Percentiles rank a stretch among this genome's conserved stretches.
Conservation (phyloP, 2,329 filamentous ascomycete genomes). For the Ascochyta lentis region DNA sequence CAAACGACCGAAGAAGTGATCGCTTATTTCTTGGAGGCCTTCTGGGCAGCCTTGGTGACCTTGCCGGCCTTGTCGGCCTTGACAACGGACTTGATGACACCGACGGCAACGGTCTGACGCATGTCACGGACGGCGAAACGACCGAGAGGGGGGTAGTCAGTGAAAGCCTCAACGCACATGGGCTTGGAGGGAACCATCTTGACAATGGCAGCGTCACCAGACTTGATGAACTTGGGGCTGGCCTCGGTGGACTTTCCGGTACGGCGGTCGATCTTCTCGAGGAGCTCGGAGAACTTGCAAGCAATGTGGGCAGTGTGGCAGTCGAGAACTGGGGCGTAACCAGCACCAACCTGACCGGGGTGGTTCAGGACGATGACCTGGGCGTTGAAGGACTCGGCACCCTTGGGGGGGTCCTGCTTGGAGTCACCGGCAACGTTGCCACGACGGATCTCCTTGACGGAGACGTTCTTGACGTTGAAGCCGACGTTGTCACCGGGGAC, state of each 20-base stretch:
- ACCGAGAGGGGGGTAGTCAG: constrained; percentile 98
- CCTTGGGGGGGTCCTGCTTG: constrained; percentile 97
- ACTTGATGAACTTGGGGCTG: constrained; percentile 99
- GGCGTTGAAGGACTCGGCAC: constrained; percentile 93
- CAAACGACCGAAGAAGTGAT: constrained; percentile 37
- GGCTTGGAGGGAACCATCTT: constrained; percentile 99
- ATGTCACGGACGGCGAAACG: constrained; percentile 99
- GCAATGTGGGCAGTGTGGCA: constrained; percentile 99
- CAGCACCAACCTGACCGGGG: constrained; percentile 98
- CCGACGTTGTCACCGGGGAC: constrained; percentile 99
- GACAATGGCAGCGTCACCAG: constrained; percentile 99
- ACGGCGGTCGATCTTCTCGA: constrained; percentile 99
- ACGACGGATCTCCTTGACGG: constrained; percentile 99
- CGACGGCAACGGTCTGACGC: constrained; percentile 80
- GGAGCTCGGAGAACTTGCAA: constrained; percentile 99
- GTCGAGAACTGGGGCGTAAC: constrained; percentile 98
- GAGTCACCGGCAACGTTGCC: constrained; percentile 99
- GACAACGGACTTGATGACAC: constrained; percentile 80
- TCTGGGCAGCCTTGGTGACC: constrained; percentile 58
- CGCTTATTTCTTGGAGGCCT: constrained; percentile 53
- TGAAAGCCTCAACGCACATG: constrained; percentile 99
- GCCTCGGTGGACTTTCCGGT: constrained; percentile 96
- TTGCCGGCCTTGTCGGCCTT: constrained; percentile 59
- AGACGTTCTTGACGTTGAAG: constrained; percentile 99
- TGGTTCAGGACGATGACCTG: constrained; percentile 99